These are phyloP conservation scores for Murraya koenigii DNA, from an alignment of 345 rosid genomes.

Conservation along the genomic window DNA sequence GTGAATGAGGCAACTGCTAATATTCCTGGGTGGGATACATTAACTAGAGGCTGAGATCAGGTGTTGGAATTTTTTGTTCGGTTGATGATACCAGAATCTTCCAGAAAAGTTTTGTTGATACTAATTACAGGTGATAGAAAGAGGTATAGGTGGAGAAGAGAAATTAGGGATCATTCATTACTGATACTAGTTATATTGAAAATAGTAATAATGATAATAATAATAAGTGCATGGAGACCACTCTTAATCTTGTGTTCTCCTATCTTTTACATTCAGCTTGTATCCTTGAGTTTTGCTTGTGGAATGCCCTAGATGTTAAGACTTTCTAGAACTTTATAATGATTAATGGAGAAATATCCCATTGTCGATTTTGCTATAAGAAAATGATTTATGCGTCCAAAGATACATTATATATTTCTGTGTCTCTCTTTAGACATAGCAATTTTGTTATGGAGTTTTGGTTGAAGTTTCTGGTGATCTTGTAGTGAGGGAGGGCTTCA, in stretches of 20 bases:
- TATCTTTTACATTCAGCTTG: neutral
- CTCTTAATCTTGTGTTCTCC: slow-evolving; percentile 14
- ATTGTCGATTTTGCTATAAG: neutral
- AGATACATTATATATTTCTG: no score
- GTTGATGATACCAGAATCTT: slow-evolving; percentile 2
- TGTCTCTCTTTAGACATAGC: no score
- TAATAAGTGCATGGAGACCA: neutral
- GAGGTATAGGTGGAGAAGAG: slow-evolving; percentile 23
- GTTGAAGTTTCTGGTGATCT: slow-evolving; percentile 37
- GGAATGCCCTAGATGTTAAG: neutral
- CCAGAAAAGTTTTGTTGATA: slow-evolving; percentile 3
- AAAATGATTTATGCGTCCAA: no score
- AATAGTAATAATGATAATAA: neutral
- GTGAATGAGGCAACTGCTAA: slow-evolving; percentile 73
- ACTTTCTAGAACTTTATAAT: neutral
- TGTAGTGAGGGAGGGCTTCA: slow-evolving; percentile 83
- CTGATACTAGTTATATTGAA: neutral
- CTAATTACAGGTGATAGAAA: slow-evolving; percentile 16
- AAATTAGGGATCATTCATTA: slow-evolving; percentile 5
- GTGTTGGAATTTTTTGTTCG: slow-evolving; percentile 6
- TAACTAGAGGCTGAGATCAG: slow-evolving; percentile 28
- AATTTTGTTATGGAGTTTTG: no score
- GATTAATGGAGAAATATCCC: neutral
- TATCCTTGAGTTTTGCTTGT: slow-evolving; percentile 13
- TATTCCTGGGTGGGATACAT: slow-evolving; percentile 57